These are phyloP conservation scores for Anisodus tanguticus DNA, from an alignment of 257 asterid species.

Conservation along the genomic window DNA sequence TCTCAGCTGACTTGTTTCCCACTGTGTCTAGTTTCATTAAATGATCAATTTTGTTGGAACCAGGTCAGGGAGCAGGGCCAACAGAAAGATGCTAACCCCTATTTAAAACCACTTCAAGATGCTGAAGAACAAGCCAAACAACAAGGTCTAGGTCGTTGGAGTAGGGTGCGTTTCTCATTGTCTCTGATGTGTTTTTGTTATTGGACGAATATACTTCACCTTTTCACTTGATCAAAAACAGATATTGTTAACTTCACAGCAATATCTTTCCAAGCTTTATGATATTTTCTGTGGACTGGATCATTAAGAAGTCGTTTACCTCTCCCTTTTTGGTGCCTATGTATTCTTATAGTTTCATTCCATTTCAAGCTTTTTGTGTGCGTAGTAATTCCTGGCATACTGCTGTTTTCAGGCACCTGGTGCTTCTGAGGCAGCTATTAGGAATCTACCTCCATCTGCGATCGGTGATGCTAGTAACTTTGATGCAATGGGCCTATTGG, in stretches of 20 bases:
- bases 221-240: not conserved
- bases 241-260: not conserved
- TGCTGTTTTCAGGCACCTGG: slow-evolving; percentile 67
- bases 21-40: not conserved
- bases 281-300: not conserved
- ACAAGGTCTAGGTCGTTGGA: slow-evolving; percentile 96
- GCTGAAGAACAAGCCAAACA: slow-evolving; percentile 88
- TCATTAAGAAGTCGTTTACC: not conserved
- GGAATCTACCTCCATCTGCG: slow-evolving; percentile 37
- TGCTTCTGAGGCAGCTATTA: slow-evolving; percentile 71
- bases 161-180: slow-evolving; percentile 59
- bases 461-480: slow-evolving; percentile 52
- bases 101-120: slow-evolving; percentile 67
- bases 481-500: slow-evolving; percentile 75
- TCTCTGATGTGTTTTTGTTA: slow-evolving; percentile 1
- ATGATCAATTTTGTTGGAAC: slow-evolving; percentile 26
- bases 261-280: not conserved
- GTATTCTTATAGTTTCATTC: too few relatives aligned
- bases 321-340: not conserved
- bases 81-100: slow-evolving; percentile 90
- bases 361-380: not conserved
- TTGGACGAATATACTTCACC: not conserved
- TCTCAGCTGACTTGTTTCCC: slow-evolving; percentile 13
- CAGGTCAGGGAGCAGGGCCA: slow-evolving; percentile 96
- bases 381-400: not conserved